Percentiles rank a stretch among this genome's conserved stretches.
Evolutionary conservation across 352 stramenopile species (phyloP).

Genomic region (Paralagenidium karlingii): DNA sequence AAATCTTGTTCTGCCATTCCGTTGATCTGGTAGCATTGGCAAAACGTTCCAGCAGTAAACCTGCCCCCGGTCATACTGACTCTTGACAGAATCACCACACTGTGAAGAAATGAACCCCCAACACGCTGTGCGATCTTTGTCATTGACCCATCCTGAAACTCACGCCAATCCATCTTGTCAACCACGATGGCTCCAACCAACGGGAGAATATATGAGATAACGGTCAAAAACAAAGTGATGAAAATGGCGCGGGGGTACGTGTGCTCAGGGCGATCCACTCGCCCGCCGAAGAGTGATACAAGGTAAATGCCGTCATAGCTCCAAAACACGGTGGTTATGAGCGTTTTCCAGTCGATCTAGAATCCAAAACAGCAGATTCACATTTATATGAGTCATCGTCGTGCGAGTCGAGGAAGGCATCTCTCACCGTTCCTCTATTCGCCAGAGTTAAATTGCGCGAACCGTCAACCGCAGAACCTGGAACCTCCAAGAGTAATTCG

Average conservation of each 20-base stretch:
- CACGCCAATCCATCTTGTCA: constrained; percentile 35
- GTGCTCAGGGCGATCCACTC: constrained; percentile 74
- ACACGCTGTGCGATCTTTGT: too few species aligned
- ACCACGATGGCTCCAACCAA: constrained; percentile 75
- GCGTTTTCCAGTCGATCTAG: too few species aligned
- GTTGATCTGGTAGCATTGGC: constrained; percentile 77
- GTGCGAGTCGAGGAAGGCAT: too few species aligned
- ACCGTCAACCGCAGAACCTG: too few species aligned
- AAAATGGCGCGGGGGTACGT: constrained; percentile 82
- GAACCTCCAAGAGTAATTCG: too few species aligned
- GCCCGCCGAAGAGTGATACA: constrained; percentile 81
- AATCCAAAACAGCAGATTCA: too few species aligned
- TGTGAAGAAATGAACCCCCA: constrained; percentile 65
- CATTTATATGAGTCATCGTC: too few species aligned
- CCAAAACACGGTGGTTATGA: constrained; percentile 93
- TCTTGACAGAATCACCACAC: constrained; percentile 70
- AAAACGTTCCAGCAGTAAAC: constrained; percentile 84
- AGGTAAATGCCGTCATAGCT: constrained; percentile 92
- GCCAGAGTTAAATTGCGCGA: too few species aligned
- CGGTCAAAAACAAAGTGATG: constrained; percentile 53
- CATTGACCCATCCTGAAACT: too few species aligned
- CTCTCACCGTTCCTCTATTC: too few species aligned
- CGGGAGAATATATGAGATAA: constrained; percentile 74
- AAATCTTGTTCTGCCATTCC: constrained; percentile 76
- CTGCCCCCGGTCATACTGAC: constrained; percentile 76